Base-by-base conservation (phyloP, 257 asterid species). In the Parsonsia alboflavescens region DNA sequence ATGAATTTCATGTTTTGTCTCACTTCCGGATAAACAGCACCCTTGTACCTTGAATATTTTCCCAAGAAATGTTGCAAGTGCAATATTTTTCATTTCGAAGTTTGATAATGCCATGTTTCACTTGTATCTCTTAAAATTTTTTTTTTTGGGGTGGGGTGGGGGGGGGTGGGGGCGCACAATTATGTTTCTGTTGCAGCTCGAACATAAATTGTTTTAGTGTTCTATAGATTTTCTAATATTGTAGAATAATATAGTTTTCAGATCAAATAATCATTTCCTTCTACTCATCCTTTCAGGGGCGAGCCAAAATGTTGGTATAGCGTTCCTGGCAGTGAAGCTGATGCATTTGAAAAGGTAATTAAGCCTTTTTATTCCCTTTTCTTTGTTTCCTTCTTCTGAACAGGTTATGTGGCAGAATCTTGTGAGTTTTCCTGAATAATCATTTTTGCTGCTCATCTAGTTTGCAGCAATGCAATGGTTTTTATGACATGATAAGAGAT, bases 221-320 rank as follows among this genome's bases (percentile, higher is more conserved):
- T 58, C 10, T 10, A 1, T 5, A 24, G 17, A 16, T 62, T 62
- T 15, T 62, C 22, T 62, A 17, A 10, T 17, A 19, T 39, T 65
- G 70, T 39, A 19, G 50, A 19, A 39, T 19, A 39, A 65, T 19
- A 65, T 10, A 28, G 9, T 17, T 39, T 11, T 65, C 12, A 8
- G 49, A 65, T 39, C 16, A 39, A 63, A 36, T 39, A 22, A 7
- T 65, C 49, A 65, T 65, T 19, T 44, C 0, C 70, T 8, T 3
- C 16, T 36, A 36, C 50, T 65, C 46, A 57, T 70, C 42, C 72
- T 86, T 85, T 77, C 86, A 93, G 97, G 98, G 98, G 97, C 73
- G 97, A 93, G 86, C 97, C 98, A 73, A 93, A 93, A 81, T 90
- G 97, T 78, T 93, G 98, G 98, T 93, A 93, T 82, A 93, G 98